Percentiles rank a stretch among this genome's conserved stretches.
Conservation (phyloP, 2,329 filamentous ascomycete genomes). For the Sordariomycetes sp. region DNA sequence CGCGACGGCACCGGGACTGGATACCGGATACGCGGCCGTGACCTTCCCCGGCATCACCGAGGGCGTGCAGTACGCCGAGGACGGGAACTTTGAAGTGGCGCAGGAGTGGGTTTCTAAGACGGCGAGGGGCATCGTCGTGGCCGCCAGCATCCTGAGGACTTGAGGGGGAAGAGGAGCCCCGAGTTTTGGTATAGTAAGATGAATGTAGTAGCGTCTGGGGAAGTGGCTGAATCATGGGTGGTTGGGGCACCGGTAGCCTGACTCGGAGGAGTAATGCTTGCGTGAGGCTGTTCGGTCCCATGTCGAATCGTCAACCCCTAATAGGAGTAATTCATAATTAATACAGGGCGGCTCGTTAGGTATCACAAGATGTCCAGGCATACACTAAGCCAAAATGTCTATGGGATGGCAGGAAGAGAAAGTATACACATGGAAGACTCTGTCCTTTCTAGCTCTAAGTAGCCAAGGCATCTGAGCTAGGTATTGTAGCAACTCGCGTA, state of each 20-base stretch:
- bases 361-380: no score
- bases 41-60: slow-evolving; percentile 52
- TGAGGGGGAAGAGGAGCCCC: slow-evolving; percentile 2
- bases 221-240: background rate
- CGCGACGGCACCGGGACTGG: slow-evolving; percentile 33
- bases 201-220: background rate
- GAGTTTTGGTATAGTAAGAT: background rate
- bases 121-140: slow-evolving; percentile 19
- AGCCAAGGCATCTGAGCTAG: background rate
- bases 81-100: background rate
- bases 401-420: no score
- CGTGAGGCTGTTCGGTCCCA: no score
- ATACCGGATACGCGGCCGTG: slow-evolving; percentile 31
- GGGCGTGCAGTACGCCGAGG: slow-evolving; percentile 42
- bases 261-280: no score
- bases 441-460: background rate
- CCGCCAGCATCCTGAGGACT: slow-evolving; percentile 21
- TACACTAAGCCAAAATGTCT: no score
- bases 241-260: no score
- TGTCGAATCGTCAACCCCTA: no score
- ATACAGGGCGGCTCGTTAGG: no score
- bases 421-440: no score
- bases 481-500: background rate
- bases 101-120: slow-evolving; percentile 23
- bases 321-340: no score